Evolutionary conservation across 371 early-diverging fungal genomes (phyloP).

Genomic region (Mortierella sp.): DNA sequence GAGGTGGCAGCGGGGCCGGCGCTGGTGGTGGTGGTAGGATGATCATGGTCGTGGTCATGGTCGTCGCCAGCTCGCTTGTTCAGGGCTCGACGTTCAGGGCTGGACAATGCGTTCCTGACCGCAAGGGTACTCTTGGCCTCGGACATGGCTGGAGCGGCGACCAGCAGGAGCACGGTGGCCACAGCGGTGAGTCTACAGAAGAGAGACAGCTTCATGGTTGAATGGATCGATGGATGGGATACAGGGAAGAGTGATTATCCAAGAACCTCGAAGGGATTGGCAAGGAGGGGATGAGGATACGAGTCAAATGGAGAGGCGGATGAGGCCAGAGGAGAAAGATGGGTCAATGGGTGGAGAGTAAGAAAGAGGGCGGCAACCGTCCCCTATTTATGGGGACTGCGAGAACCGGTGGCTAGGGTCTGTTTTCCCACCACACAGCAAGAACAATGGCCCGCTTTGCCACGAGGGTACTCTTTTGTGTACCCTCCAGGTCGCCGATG

Average conservation of each 20-base stretch:
- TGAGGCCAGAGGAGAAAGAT: too few relatives aligned
- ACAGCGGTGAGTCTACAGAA: neutral
- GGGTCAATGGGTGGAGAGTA: too few relatives aligned
- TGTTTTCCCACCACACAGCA: too few relatives aligned
- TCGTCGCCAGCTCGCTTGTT: constrained; percentile 12
- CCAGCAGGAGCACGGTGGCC: neutral
- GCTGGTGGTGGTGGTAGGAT: constrained; percentile 14
- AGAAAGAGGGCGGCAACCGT: too few relatives aligned
- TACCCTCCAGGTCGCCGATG: too few relatives aligned
- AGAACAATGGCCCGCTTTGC: too few relatives aligned
- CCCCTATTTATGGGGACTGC: too few relatives aligned
- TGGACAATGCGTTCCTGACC: neutral
- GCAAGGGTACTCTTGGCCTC: neutral
- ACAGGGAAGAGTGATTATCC: neutral
- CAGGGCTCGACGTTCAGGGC: neutral
- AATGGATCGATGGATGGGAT: neutral
- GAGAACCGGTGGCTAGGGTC: too few relatives aligned
- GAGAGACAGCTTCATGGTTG: constrained; percentile 4
- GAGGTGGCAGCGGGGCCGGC: constrained; percentile 6
- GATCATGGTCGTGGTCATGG: constrained; percentile 35
- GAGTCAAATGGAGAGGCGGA: too few relatives aligned
- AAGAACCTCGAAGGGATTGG: too few relatives aligned
- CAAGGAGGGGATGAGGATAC: too few relatives aligned
- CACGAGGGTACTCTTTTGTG: too few relatives aligned
- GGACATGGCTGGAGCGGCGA: constrained; percentile 3